These are phyloP conservation scores for Exophiala mesophila DNA, from an alignment of 2,329 filamentous ascomycete genomes.

Conservation along the genomic window DNA sequence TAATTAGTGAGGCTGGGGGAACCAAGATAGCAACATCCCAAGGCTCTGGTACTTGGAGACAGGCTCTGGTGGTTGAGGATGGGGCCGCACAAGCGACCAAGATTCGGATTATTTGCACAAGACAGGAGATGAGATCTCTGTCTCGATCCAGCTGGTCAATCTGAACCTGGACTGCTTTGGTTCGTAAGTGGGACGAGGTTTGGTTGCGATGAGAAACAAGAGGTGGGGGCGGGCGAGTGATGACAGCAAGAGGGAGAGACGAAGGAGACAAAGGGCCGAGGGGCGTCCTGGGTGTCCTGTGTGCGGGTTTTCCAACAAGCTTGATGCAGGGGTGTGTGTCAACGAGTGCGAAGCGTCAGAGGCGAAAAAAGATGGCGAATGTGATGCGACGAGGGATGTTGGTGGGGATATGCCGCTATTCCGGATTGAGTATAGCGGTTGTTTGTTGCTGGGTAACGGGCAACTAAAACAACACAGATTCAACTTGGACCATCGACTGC, in stretches of 20 bases:
- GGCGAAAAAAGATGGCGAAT: neutral
- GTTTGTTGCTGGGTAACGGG: conserved; percentile 2
- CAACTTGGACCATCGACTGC: neutral
- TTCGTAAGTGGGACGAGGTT: neutral
- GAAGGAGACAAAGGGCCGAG: too few species aligned
- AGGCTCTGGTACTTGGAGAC: too few species aligned
- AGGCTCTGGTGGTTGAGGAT: too few species aligned
- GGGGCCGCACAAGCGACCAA: too few species aligned
- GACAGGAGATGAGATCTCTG: neutral
- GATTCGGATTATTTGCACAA: too few species aligned
- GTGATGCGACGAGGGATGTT: neutral
- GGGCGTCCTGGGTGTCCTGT: too few species aligned
- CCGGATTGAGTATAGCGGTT: neutral
- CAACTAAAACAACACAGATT: conserved; percentile 1
- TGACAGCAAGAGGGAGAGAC: too few species aligned
- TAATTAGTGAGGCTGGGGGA: too few species aligned
- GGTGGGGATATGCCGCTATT: neutral
- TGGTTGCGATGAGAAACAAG: neutral
- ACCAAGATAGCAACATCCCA: too few species aligned
- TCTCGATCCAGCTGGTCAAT: too few species aligned
- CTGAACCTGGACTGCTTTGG: too few species aligned
- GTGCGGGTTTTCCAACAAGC: neutral
- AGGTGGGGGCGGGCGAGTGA: neutral
- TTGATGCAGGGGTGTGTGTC: neutral
- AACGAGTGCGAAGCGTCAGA: neutral